These are phyloP conservation scores for Aechmea fasciata DNA, from an alignment of 176 grass and related monocot genomes.

Conservation along the genomic window DNA sequence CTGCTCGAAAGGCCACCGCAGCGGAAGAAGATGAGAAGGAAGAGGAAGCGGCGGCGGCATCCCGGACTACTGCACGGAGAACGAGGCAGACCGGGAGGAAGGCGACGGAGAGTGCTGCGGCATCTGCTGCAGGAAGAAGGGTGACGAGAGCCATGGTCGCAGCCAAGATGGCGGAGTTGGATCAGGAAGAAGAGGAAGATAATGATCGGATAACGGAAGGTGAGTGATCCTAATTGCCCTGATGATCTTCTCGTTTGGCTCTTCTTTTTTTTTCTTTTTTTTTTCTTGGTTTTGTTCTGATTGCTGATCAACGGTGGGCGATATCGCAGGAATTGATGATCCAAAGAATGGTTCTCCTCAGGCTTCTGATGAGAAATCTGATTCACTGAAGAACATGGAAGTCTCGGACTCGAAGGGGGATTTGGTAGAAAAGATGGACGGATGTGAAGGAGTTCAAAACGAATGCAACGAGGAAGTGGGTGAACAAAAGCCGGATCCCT, in stretches of 20 bases:
- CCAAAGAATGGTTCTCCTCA: not conserved
- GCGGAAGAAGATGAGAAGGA: not conserved
- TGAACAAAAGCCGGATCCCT: conserved; percentile 12
- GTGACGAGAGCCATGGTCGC: conserved; percentile 9
- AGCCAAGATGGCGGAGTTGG: conserved; percentile 20
- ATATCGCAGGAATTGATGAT: not conserved
- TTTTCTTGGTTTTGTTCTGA: conserved; percentile 5
- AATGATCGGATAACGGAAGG: conserved; percentile 21
- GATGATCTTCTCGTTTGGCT: not conserved
- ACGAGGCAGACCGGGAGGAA: conserved; percentile 20
- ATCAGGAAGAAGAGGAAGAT: conserved; percentile 32
- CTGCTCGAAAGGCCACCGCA: conserved; percentile 13
- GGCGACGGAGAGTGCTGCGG: not conserved
- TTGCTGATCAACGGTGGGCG: not conserved
- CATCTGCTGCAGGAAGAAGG: conserved; percentile 14
- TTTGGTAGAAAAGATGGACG: not conserved
- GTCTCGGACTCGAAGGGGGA: too few relatives aligned
- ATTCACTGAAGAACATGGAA: too few relatives aligned
- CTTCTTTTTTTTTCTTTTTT: not conserved
- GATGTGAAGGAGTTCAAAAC: not conserved
- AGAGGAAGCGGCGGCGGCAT: not conserved
- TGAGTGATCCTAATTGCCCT: conserved; percentile 1
- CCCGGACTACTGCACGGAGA: conserved; percentile 6
- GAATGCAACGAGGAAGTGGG: conserved; percentile 25
- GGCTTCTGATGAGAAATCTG: conserved; percentile 13